Conservation (phyloP, 2,329 filamentous ascomycete genomes). For the Sporothrix luriei region DNA sequence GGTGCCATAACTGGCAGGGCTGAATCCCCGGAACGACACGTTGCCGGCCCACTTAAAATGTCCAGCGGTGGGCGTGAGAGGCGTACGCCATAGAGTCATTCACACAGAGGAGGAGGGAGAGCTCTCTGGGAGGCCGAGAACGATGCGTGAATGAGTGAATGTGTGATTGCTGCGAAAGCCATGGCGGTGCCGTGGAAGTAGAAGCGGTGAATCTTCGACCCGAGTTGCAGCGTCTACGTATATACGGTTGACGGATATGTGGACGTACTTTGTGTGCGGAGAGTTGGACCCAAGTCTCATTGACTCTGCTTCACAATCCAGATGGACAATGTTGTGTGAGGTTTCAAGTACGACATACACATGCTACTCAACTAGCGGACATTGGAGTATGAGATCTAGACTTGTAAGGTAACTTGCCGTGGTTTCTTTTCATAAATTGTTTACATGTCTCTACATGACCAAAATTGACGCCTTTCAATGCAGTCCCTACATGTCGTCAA, state of each 20-base stretch:
- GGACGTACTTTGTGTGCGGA: no score
- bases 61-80: not conserved
- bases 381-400: no score
- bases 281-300: no score
- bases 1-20: not conserved
- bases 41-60: not conserved
- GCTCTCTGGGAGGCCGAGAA: not conserved
- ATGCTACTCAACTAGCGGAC: no score
- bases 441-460: not conserved
- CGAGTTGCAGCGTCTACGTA: no score
- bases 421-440: not conserved
- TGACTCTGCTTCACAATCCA: no score
- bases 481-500: slow-evolving; percentile 40
- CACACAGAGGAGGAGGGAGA: no score
- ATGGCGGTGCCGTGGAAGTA: not conserved
- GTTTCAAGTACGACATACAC: no score
- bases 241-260: no score
- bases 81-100: not conserved
- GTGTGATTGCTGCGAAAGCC: not conserved
- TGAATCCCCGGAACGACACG: not conserved
- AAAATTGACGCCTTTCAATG: not conserved
- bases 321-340: no score
- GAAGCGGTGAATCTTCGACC: not conserved
- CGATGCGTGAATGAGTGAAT: not conserved
- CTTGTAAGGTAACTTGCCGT: no score